Conservation (phyloP, 2,329 filamentous ascomycete genomes). For the Moelleriella libera region DNA sequence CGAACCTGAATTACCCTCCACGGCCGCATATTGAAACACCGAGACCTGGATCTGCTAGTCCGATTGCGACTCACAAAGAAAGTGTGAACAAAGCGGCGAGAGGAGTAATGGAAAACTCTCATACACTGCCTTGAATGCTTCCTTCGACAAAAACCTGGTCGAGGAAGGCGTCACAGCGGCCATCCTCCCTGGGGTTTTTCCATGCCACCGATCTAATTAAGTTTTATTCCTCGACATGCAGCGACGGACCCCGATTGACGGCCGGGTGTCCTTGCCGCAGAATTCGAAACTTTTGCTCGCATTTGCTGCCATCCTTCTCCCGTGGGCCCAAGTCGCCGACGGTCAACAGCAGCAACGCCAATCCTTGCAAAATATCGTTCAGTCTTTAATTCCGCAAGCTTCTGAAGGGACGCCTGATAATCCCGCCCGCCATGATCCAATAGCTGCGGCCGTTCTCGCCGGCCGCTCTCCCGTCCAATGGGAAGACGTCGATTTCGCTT, state of each 20-base stretch:
- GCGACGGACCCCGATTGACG: slow-evolving; percentile 49
- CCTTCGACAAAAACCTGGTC: background rate
- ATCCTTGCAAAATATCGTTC: background rate
- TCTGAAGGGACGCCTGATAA: background rate
- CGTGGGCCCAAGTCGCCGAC: slow-evolving; percentile 43
- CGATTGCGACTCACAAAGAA: too few relatives aligned
- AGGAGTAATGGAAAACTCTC: background rate
- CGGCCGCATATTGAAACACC: too few relatives aligned
- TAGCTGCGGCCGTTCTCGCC: slow-evolving; percentile 8
- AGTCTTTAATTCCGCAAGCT: slow-evolving; percentile 1
- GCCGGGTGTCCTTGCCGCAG: slow-evolving; percentile 27
- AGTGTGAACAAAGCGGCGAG: background rate
- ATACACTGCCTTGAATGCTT: slow-evolving; percentile 2
- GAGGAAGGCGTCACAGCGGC: slow-evolving; percentile 2
- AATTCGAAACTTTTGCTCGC: slow-evolving; percentile 36
- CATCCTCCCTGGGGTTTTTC: background rate
- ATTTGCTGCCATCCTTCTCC: slow-evolving; percentile 43
- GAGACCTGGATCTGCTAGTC: too few relatives aligned
- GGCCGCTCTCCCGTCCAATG: background rate
- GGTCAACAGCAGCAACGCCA: slow-evolving; percentile 36
- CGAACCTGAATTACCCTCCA: too few relatives aligned
- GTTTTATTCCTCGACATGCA: slow-evolving; percentile 29
- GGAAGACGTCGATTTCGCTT: background rate
- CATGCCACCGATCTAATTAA: slow-evolving; percentile 2
- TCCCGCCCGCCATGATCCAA: background rate